Base-by-base conservation (phyloP, 306 rosid species). In the Sophora flavescens region DNA sequence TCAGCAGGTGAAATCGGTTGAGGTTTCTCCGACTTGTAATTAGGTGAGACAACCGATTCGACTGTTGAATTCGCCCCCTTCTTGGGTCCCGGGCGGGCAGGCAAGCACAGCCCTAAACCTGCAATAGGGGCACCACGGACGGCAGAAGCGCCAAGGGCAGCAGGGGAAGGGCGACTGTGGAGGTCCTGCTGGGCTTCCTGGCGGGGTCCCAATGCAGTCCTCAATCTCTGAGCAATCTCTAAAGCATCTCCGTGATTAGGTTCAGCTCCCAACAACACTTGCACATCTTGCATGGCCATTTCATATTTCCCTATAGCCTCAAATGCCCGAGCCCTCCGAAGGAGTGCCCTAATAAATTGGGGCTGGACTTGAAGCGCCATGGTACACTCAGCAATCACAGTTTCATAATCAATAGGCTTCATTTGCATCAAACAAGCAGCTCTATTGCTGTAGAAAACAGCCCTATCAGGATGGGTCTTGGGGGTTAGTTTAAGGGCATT, bases 161-260 rank as follows among this genome's bases (percentile, higher is more conserved):
- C 98, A 65, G 98, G 99, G 5, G 99, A 96, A 0, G 99, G 99
- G n/a, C 97, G 94, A 79, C 99, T 96, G 78, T 91, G 99, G 54
- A 96, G 93, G 64, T 96, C 99, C 90, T 88, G 98, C 80, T 89
- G 97, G 12, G 93, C 93, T 71, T 92, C 98, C 80, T 86, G 89
- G 35, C 93, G 96, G 33, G 90, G 96, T 15, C 96, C 97, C 72
- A 96, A 78, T 0, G 94, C 93, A 3, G 89, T 75, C 83, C 87
- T 83, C 79, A 96, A 82, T 72, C 99, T 78, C 88, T 84, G 93
- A 1, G 91, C 89, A 78, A 93, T 88, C 67, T 96, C 99, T 85
- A 88, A 77, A 57, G 99, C 98, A 81, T 92, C 99, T 17, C 77
- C 44, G 45, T 87, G 93, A 64, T 81, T 87, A 14, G 93, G 97